A percentile compares a stretch with the other conserved stretches of the same genome.
phyloP scores from a whole-genome alignment of 129 eudicot genomes.

The Lactuca sativa region DNA sequence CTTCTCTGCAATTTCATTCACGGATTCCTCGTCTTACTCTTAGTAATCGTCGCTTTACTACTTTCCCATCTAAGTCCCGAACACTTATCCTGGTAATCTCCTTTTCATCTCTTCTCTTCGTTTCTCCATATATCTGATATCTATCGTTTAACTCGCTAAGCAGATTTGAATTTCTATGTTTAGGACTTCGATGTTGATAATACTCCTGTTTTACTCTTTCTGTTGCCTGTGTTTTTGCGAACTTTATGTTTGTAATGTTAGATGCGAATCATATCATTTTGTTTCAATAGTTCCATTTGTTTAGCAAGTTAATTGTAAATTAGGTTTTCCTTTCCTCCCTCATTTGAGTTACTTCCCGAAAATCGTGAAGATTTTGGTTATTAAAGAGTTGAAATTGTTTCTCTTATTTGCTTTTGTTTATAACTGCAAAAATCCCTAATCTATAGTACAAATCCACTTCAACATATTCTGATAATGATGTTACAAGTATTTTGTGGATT shows the following conservation, averaged over 20 bases:
- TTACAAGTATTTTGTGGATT: conserved; percentile 3
- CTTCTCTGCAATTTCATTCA: conserved; percentile 39
- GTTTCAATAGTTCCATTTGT: neutral
- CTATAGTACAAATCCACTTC: neutral
- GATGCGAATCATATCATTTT: neutral
- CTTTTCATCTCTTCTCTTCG: neutral
- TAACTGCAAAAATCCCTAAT: neutral
- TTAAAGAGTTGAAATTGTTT: neutral
- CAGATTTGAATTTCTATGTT: conserved; percentile 1
- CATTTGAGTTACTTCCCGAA: neutral
- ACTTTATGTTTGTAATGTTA: neutral
- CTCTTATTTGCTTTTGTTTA: neutral
- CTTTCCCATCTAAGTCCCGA: conserved; percentile 31
- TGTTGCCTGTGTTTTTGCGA: neutral
- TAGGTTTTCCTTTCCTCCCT: neutral
- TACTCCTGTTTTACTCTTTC: neutral
- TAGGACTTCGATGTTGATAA: neutral
- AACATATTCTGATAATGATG: neutral
- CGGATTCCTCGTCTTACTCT: conserved; percentile 26
- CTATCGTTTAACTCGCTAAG: neutral
- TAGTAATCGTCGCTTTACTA: conserved; percentile 14
- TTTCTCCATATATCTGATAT: neutral
- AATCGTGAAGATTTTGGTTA: neutral
- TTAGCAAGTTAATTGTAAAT: neutral
- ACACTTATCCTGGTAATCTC: conserved; percentile 39